phyloP scores from a whole-genome alignment of 2,329 filamentous ascomycete species.

The Clarireedia sp. region DNA sequence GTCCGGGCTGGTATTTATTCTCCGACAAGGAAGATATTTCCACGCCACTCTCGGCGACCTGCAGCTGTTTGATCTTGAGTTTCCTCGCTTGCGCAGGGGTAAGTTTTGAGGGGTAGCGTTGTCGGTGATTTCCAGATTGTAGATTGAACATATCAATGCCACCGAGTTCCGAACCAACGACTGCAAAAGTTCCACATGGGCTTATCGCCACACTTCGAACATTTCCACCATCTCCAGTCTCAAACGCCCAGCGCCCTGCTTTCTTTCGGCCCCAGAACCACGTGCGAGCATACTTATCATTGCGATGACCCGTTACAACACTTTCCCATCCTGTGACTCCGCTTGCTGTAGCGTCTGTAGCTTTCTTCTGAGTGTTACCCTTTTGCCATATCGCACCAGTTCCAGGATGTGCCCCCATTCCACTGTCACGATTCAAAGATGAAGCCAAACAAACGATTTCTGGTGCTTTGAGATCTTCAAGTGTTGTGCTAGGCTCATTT shows the following conservation, averaged over 20 bases:
- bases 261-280: conserved; percentile 98
- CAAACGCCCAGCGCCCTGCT: conserved; percentile 87
- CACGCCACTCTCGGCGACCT: conserved; percentile 25
- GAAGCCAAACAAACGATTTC: conserved; percentile 88
- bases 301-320: conserved; percentile 83
- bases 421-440: conserved; percentile 88
- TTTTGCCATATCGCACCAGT: conserved; percentile 80
- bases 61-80: conserved; percentile 56
- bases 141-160: conserved; percentile 93
- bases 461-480: conserved; percentile 77
- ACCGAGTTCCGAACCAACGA: conserved; percentile 77
- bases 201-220: conserved; percentile 85
- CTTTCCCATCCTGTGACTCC: conserved; percentile 93
- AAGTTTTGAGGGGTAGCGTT: conserved; percentile 74
- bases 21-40: conserved; percentile 12
- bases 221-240: conserved; percentile 73
- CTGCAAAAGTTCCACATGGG: conserved; percentile 85
- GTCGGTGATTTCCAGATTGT: conserved; percentile 82
- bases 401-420: conserved; percentile 76
- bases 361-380: conserved; percentile 47
- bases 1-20: conserved; percentile 31
- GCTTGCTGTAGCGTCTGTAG: conserved; percentile 62
- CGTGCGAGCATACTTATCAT: conserved; percentile 77
- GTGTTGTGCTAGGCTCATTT: conserved; percentile 53
- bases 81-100: conserved; percentile 73